Base-by-base conservation (phyloP, 768 basidiomycete species). In the Naganishia vishniacii region DNA sequence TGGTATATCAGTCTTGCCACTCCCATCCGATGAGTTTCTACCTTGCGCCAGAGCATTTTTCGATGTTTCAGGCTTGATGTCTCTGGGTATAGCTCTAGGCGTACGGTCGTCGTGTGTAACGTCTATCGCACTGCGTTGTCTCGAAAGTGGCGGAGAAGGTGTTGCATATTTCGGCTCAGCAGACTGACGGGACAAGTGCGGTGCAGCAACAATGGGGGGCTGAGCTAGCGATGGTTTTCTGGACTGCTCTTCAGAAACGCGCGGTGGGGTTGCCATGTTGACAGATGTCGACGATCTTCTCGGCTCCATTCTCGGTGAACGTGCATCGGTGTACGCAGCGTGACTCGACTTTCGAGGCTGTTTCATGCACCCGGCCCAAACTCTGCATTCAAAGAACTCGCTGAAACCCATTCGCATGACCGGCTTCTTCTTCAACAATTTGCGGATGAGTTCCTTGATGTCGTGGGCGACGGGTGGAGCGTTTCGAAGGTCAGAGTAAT, bases 351-450 rank as follows among this genome's bases (percentile, higher is more conserved):
- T 56, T 15, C 34, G 53, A 4, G 34, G 53, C 25, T 56, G 34
- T 40, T 56, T 56, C 53, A 56, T 56, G 37, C 53, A 68, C 5
- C 69, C 71, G 15, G 75, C 72, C 74, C 76, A 76, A 9, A 77
- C 91, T 32, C 82, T 82, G 68, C 88, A 89, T 58, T 82, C 81
- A 75, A 99, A 99, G 79, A 95, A 97, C 44, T 92, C 89, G 13
- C 93, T 89, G 65, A 93, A 99, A 62, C 82, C 86, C 25, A 90
- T 87, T 1, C 94, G 82, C 73, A 95, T 89, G 0, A 81, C 82
- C 0, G 95, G 92, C 42, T 86, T 84, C 29, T 89, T 85, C 77
- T 87, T 90, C 51, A 99, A 80, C 49, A 99, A 80, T n/a, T 80
- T 75, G 18, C 91, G 83, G 32, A 98, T 90, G 58, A 98, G 85